A percentile compares a stretch with the other conserved stretches of the same genome.
These are phyloP conservation scores for Cephalotrichum gorgonifer DNA, from an alignment of 2,329 filamentous ascomycete species.

Conservation along the genomic window DNA sequence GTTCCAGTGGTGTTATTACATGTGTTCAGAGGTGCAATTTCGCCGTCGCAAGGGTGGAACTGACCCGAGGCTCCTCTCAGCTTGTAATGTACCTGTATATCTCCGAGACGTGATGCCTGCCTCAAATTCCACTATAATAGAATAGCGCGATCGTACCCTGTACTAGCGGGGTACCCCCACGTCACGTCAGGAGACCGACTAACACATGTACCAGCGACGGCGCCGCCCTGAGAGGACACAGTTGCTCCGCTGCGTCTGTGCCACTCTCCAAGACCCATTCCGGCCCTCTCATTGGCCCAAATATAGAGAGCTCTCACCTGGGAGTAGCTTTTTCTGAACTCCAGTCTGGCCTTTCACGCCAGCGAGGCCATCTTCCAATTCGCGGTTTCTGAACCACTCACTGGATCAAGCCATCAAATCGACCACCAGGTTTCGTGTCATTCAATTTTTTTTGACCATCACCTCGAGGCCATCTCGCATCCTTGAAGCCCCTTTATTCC, in stretches of 20 bases:
- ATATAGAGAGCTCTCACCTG: background rate
- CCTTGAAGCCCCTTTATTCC: background rate
- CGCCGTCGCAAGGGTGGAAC: too few species aligned
- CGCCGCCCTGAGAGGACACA: slow-evolving; percentile 4
- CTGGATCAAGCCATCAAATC: background rate
- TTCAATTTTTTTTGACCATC: background rate
- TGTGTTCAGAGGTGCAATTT: too few species aligned
- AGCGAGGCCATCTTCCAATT: background rate
- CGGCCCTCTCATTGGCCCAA: slow-evolving; percentile 1
- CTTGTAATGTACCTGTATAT: background rate
- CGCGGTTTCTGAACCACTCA: background rate
- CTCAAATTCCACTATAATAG: background rate
- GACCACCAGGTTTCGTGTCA: background rate
- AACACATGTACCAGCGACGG: background rate
- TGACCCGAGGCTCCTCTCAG: too few species aligned
- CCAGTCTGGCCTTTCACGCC: slow-evolving; percentile 4
- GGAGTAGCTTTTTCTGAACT: background rate
- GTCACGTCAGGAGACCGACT: background rate
- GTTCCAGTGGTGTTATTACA: too few species aligned
- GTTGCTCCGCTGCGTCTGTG: background rate
- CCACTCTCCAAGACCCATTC: background rate
- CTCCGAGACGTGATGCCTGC: background rate
- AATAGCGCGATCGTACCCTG: background rate
- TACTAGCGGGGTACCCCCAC: background rate
- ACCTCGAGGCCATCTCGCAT: background rate